phyloP scores from a whole-genome alignment of 257 asterid species.

The Coffea eugenioides region DNA sequence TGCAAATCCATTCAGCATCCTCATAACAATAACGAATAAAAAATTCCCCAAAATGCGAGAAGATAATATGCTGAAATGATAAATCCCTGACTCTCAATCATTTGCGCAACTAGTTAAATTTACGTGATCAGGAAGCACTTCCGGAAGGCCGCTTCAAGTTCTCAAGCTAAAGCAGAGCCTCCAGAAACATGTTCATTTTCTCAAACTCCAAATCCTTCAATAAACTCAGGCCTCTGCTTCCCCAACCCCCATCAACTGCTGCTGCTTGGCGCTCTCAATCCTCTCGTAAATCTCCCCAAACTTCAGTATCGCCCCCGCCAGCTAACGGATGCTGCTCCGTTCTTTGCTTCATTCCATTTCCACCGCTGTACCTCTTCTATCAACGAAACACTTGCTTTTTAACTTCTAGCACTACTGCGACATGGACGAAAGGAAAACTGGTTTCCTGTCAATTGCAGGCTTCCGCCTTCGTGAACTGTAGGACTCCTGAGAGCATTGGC shows the following conservation, averaged over 20 bases:
- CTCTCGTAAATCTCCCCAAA: constrained; percentile 67
- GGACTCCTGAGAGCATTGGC: too few relatives aligned
- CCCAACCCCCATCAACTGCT: constrained; percentile 74
- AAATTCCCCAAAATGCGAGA: background rate
- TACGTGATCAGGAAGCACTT: constrained; percentile 20
- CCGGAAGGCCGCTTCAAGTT: constrained; percentile 23
- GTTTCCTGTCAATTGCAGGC: too few relatives aligned
- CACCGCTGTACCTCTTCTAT: too few relatives aligned
- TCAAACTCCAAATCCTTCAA: constrained; percentile 69
- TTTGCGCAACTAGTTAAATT: background rate
- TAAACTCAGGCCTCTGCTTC: constrained; percentile 74
- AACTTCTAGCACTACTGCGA: too few relatives aligned
- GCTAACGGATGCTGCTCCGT: background rate
- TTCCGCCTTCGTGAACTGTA: too few relatives aligned
- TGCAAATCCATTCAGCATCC: background rate
- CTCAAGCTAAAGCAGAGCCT: constrained; percentile 61
- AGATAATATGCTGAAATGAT: too few relatives aligned
- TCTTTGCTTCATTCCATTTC: too few relatives aligned
- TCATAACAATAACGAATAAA: background rate
- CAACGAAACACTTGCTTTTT: too few relatives aligned
- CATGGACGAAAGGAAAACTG: too few relatives aligned
- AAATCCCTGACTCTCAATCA: background rate
- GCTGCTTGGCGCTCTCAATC: constrained; percentile 63
- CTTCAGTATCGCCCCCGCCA: constrained; percentile 61
- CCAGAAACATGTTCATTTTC: constrained; percentile 75